These are phyloP conservation scores for Pleurostoma richardsiae DNA, from an alignment of 2,329 filamentous ascomycete species.

Conservation along the genomic window DNA sequence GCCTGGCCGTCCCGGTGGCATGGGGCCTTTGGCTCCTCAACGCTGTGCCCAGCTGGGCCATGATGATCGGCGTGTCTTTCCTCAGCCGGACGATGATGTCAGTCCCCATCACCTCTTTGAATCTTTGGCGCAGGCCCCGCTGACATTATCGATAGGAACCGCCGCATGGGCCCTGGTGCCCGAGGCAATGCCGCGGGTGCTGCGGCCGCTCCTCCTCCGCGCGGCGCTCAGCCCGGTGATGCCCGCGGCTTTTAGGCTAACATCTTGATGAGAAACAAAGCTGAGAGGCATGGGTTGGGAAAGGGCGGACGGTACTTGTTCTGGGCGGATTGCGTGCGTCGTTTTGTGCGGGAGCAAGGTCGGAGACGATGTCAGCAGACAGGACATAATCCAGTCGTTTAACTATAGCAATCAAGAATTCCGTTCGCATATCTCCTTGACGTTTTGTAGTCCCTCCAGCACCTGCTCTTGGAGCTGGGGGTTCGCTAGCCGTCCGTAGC, in stretches of 20 bases:
- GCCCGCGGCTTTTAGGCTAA: conserved; percentile 13
- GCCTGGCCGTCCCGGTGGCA: conserved; percentile 58
- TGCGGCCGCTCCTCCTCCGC: conserved; percentile 10
- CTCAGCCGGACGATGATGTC: conserved; percentile 72
- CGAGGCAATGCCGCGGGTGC: conserved; percentile 5
- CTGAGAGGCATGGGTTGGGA: background rate
- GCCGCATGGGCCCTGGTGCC: conserved; percentile 1
- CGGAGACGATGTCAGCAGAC: background rate
- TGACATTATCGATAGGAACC: conserved; percentile 13
- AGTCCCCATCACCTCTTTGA: conserved; percentile 28
- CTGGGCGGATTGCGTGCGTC: background rate
- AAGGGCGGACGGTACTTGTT: background rate
- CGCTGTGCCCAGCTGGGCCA: conserved; percentile 67
- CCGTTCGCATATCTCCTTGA: conserved; percentile 58
- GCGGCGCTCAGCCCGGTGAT: conserved; percentile 18
- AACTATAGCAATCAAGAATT: conserved; percentile 25
- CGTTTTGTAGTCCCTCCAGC: conserved; percentile 57
- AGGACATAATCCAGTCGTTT: no score
- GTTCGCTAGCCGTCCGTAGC: conserved; percentile 71
- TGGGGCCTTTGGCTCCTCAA: conserved; percentile 64
- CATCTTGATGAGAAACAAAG: background rate
- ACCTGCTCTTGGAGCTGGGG: conserved; percentile 60
- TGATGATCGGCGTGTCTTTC: conserved; percentile 73
- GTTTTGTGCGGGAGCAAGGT: conserved; percentile 1
- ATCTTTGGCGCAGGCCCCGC: conserved; percentile 12